Conservation (phyloP, 805 yeast genomes). For the Wickerhamiella sorbophila region DNA sequence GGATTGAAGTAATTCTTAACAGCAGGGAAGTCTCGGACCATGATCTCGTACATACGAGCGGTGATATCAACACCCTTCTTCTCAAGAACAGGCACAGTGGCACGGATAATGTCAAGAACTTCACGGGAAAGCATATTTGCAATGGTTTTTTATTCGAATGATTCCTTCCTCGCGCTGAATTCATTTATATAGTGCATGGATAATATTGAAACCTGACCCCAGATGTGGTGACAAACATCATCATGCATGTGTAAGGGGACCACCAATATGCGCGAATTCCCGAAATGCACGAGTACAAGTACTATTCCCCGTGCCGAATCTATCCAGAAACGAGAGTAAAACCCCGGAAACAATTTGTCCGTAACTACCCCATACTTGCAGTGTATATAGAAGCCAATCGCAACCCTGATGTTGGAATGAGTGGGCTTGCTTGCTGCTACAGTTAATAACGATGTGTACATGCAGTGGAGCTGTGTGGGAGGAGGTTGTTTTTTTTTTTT, state of each 20-base stretch:
- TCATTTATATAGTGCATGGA: not conserved
- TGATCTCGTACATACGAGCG: constrained; percentile 36
- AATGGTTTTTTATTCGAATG: not conserved
- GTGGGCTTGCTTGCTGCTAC: too few relatives aligned
- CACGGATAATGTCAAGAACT: constrained; percentile 12
- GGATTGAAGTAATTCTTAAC: constrained; percentile 48
- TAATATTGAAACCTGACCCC: too few relatives aligned
- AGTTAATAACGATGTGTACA: too few relatives aligned
- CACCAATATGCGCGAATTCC: not conserved
- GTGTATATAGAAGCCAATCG: too few relatives aligned
- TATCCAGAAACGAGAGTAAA: too few relatives aligned
- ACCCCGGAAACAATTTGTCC: too few relatives aligned
- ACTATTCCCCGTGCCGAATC: too few relatives aligned
- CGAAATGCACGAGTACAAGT: not conserved
- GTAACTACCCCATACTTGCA: too few relatives aligned
- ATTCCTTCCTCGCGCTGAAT: not conserved
- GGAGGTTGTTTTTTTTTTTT: too few relatives aligned
- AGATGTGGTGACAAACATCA: too few relatives aligned
- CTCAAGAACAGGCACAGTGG: constrained; percentile 39
- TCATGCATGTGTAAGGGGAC: not conserved
- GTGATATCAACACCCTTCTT: constrained; percentile 42
- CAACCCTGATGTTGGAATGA: too few relatives aligned
- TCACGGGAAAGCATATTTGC: not conserved
- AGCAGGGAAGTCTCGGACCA: constrained; percentile 41
- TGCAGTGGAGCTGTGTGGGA: too few relatives aligned